Evolutionary conservation across 1,139 yeast genomes (phyloP).

Genomic region (Sugiyamaella pinicola): DNA sequence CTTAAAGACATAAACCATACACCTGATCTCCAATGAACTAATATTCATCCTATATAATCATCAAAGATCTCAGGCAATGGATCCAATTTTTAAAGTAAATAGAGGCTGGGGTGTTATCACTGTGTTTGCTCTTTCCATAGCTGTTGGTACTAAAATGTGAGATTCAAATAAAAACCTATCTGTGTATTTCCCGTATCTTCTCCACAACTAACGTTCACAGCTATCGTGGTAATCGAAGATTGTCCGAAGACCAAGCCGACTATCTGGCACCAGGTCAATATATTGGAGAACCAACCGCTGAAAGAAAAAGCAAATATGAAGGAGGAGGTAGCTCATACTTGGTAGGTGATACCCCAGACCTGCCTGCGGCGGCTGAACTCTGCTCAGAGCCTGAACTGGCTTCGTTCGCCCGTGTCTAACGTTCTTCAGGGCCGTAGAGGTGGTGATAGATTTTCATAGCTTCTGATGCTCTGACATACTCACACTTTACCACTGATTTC

Average conservation of each 20-base stretch:
- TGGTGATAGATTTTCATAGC: constrained; percentile 30
- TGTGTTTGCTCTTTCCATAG: constrained; percentile 31
- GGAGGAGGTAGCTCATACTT: constrained; percentile 44
- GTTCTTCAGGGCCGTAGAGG: constrained; percentile 30
- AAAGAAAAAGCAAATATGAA: constrained; percentile 43
- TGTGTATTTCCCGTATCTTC: not conserved
- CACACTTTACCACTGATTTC: not conserved
- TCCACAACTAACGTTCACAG: constrained; percentile 24
- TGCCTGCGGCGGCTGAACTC: no score
- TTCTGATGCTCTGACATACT: not conserved
- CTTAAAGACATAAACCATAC: no score
- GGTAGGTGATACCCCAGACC: constrained; percentile 35
- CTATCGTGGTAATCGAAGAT: constrained; percentile 29
- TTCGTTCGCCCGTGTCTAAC: no score
- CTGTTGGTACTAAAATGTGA: constrained; percentile 28
- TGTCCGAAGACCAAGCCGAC: constrained; percentile 30
- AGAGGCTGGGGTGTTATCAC: constrained; percentile 40
- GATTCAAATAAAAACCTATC: constrained; percentile 12
- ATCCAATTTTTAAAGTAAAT: constrained; percentile 32
- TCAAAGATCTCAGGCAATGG: constrained; percentile 1
- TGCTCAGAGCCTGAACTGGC: no score
- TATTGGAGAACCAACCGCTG: constrained; percentile 39
- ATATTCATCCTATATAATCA: no score
- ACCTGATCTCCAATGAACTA: no score
- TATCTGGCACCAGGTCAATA: constrained; percentile 42